Conservation (phyloP, 2,329 filamentous ascomycete genomes). For the Claviceps pazoutovae region DNA sequence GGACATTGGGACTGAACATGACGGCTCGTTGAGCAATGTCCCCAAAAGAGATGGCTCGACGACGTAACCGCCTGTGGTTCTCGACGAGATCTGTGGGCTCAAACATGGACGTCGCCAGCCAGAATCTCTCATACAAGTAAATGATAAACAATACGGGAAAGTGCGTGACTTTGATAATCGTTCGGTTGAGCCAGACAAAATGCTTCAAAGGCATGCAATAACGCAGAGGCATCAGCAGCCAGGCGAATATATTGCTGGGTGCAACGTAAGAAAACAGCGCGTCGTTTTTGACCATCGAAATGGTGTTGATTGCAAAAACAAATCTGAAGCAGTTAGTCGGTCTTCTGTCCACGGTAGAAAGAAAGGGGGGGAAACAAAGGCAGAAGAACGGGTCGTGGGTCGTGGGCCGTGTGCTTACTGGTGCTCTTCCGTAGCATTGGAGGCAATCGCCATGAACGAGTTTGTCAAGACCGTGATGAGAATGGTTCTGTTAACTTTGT, state of each 20-base stretch:
- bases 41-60: slow-evolving; percentile 40
- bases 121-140: slow-evolving; percentile 71
- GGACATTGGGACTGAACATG: slow-evolving; percentile 58
- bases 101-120: slow-evolving; percentile 62
- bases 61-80: slow-evolving; percentile 39
- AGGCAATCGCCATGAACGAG: slow-evolving; percentile 88
- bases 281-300: slow-evolving; percentile 98
- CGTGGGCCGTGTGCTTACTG: slow-evolving; percentile 30
- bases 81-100: slow-evolving; percentile 82
- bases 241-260: slow-evolving; percentile 81
- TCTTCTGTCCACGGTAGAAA: background rate
- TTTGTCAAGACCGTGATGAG: slow-evolving; percentile 93
- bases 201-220: slow-evolving; percentile 66
- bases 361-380: background rate
- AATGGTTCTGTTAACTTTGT: slow-evolving; percentile 47
- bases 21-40: slow-evolving; percentile 41
- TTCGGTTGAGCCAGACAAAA: slow-evolving; percentile 79
- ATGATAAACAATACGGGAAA: slow-evolving; percentile 78
- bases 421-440: slow-evolving; percentile 86
- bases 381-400: background rate
- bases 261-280: slow-evolving; percentile 88
- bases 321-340: slow-evolving; percentile 35
- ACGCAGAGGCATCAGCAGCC: slow-evolving; percentile 71
- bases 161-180: slow-evolving; percentile 81
- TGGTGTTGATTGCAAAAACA: slow-evolving; percentile 89